Evolutionary conservation across 2,329 filamentous ascomycete species (phyloP).

Genomic region (Paraphaeosphaeria sporulosa): DNA sequence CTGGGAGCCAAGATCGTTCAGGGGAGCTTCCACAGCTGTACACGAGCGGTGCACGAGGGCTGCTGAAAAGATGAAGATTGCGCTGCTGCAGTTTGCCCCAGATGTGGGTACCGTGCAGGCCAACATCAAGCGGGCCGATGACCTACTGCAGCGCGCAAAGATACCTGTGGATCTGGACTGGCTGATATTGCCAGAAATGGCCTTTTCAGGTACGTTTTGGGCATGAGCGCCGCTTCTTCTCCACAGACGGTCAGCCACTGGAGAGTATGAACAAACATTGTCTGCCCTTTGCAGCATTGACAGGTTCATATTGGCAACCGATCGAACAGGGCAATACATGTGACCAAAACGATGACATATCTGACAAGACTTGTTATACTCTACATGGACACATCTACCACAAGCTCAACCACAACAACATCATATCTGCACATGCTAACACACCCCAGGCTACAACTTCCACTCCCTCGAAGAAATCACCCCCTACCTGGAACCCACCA

Average conservation of each 20-base stretch:
- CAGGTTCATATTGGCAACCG: not conserved
- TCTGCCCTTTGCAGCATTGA: not conserved
- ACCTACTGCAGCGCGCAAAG: slow-evolving; percentile 63
- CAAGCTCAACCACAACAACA: not conserved
- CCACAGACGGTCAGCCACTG: not conserved
- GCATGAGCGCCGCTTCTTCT: not conserved
- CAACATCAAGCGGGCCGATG: slow-evolving; percentile 74
- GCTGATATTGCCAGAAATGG: slow-evolving; percentile 77
- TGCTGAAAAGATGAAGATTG: slow-evolving; percentile 67
- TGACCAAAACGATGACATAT: not conserved
- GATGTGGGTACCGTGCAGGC: slow-evolving; percentile 73
- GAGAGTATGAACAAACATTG: not conserved
- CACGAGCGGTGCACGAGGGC: not conserved
- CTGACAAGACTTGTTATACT: not conserved
- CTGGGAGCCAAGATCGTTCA: not conserved
- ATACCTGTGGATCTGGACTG: slow-evolving; percentile 64
- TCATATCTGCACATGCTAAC: slow-evolving; percentile 14
- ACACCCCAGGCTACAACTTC: slow-evolving; percentile 75
- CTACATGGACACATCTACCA: too few species aligned
- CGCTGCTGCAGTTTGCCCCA: slow-evolving; percentile 75
- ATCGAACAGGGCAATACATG: not conserved
- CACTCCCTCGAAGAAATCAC: slow-evolving; percentile 70
- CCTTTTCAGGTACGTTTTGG: slow-evolving; percentile 68
- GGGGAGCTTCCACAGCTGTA: not conserved
- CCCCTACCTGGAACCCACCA: slow-evolving; percentile 72